These are phyloP conservation scores for Cymodocea nodosa DNA, from an alignment of 116 monocot genomes.

Conservation along the genomic window DNA sequence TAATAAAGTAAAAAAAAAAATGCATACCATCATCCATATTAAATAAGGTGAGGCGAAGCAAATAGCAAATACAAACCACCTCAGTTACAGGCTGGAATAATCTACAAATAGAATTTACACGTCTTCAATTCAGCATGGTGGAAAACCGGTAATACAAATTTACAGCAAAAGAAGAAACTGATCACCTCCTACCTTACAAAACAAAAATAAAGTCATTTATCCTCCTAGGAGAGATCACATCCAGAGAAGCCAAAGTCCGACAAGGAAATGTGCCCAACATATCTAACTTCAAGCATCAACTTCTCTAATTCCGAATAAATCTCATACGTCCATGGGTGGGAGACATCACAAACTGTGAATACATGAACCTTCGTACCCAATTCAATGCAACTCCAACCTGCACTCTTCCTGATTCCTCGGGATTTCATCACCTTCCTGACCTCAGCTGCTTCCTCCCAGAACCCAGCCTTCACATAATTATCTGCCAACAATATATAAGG, in stretches of 20 bases:
- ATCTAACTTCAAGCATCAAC: constrained; percentile 1
- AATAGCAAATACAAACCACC: too few relatives aligned
- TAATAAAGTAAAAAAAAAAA: too few relatives aligned
- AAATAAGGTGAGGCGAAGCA: too few relatives aligned
- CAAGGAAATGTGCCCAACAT: neutral
- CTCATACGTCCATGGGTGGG: neutral
- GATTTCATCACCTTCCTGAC: constrained; percentile 28
- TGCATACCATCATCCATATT: too few relatives aligned
- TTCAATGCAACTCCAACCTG: constrained; percentile 35
- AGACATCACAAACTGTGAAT: constrained; percentile 2
- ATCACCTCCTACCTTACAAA: too few relatives aligned
- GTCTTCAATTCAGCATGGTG: too few relatives aligned
- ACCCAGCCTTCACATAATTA: constrained; percentile 22
- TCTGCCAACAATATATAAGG: constrained; percentile 31
- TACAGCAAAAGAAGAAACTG: too few relatives aligned
- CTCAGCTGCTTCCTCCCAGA: constrained; percentile 16
- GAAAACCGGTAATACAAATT: too few relatives aligned
- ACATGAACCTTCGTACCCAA: neutral
- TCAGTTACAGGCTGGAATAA: too few relatives aligned
- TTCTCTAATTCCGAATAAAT: constrained; percentile 4
- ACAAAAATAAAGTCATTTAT: neutral
- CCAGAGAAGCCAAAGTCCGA: neutral
- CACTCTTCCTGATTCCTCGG: constrained; percentile 25
- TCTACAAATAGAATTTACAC: too few relatives aligned
- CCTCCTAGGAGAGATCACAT: neutral